These are phyloP conservation scores for Botryotinia globosa DNA, from an alignment of 2,329 filamentous ascomycete genomes.

Conservation along the genomic window DNA sequence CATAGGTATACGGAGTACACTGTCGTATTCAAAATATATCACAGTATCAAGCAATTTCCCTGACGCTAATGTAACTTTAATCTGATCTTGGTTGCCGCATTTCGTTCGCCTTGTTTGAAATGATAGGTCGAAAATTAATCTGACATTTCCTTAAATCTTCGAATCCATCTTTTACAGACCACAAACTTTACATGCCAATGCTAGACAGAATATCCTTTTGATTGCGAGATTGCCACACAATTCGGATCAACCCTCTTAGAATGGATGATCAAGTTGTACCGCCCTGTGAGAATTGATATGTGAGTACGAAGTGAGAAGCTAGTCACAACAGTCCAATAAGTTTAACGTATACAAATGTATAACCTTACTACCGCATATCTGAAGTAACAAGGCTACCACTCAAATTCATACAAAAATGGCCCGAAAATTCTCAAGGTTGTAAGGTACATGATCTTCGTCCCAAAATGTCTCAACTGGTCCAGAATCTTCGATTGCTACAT, in stretches of 20 bases:
- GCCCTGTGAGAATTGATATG: neutral
- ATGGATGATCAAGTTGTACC: neutral
- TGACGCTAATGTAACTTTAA: slow-evolving; percentile 20
- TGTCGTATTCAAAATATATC: neutral
- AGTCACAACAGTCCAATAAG: slow-evolving; percentile 11
- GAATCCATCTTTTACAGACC: neutral
- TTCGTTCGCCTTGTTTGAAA: slow-evolving; percentile 18
- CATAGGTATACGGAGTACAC: too few relatives aligned
- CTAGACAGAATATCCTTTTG: neutral
- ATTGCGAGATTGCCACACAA: slow-evolving; percentile 2
- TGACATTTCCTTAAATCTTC: neutral
- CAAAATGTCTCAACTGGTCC: neutral
- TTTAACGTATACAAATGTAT: neutral
- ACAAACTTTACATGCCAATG: slow-evolving; percentile 1
- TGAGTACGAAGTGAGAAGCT: neutral
- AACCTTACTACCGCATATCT: slow-evolving; percentile 2
- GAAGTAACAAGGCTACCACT: slow-evolving; percentile 14
- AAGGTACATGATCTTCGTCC: slow-evolving; percentile 14
- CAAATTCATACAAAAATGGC: neutral
- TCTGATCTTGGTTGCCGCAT: slow-evolving; percentile 18
- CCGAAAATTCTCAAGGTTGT: neutral
- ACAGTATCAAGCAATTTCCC: slow-evolving; percentile 2
- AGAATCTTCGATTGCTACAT: neutral
- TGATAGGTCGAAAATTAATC: slow-evolving; percentile 18
- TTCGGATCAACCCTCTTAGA: neutral